These are phyloP conservation scores for Colletotrichum lini DNA, from an alignment of 2,329 filamentous ascomycete genomes.

Conservation along the genomic window DNA sequence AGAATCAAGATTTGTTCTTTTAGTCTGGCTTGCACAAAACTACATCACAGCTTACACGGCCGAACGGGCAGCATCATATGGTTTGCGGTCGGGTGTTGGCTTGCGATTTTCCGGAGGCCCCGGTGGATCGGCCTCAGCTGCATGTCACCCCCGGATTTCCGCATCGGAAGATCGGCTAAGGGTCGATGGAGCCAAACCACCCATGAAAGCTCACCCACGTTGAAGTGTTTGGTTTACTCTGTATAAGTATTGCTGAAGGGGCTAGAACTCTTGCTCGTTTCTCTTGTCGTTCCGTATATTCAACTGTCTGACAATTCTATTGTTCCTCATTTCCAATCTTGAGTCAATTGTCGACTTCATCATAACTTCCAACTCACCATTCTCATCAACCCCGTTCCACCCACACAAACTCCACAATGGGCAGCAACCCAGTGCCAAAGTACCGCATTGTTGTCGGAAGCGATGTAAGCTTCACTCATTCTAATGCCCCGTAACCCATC, in stretches of 20 bases:
- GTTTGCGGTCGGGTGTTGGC: constrained; percentile 17
- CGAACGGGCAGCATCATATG: constrained; percentile 28
- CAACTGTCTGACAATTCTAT: background rate
- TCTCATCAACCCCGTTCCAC: background rate
- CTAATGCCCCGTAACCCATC: background rate
- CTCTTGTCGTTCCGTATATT: background rate
- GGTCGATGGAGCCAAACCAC: background rate
- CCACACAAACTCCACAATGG: constrained; percentile 16
- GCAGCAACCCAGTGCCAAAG: constrained; percentile 50
- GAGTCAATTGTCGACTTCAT: too few relatives aligned
- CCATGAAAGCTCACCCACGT: background rate
- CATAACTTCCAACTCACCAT: background rate
- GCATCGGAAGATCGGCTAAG: constrained; percentile 36
- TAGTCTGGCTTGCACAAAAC: background rate
- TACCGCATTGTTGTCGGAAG: constrained; percentile 69
- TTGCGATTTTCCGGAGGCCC: constrained; percentile 22
- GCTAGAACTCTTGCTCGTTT: background rate
- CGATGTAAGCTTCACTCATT: constrained; percentile 59
- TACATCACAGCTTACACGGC: background rate
- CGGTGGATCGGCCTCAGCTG: constrained; percentile 10
- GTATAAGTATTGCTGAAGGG: background rate
- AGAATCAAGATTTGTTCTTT: too few relatives aligned
- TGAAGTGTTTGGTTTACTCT: background rate
- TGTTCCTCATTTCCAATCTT: too few relatives aligned
- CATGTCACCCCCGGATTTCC: constrained; percentile 35